phyloP scores from a whole-genome alignment of 345 rosid species.

The Corymbia maculata region DNA sequence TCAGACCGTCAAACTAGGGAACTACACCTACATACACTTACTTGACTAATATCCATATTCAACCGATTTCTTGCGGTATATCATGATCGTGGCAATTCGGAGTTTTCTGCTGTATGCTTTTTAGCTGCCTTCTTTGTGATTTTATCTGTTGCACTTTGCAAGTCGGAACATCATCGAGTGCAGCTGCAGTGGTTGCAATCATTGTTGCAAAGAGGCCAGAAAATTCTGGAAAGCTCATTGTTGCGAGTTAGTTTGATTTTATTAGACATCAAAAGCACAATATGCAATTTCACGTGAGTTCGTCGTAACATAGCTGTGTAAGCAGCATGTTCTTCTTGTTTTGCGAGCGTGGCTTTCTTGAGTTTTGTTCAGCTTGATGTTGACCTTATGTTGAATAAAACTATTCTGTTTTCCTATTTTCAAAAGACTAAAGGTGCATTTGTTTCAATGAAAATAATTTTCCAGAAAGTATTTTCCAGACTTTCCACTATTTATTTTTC shows the following conservation, averaged over 20 bases:
- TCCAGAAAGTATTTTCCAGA: too few species aligned
- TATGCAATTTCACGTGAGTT: background rate
- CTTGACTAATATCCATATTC: background rate
- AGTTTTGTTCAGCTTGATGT: background rate
- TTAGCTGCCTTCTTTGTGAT: background rate
- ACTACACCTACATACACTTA: background rate
- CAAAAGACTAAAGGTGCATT: too few species aligned
- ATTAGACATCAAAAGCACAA: background rate
- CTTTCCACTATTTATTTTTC: too few species aligned
- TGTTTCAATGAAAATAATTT: too few species aligned
- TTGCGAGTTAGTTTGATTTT: slow-evolving; percentile 17
- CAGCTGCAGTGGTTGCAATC: slow-evolving; percentile 49
- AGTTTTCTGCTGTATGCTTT: background rate
- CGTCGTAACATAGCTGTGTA: background rate
- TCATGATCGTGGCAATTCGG: background rate
- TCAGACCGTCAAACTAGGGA: background rate
- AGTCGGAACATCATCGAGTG: slow-evolving; percentile 53
- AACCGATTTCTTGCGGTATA: background rate
- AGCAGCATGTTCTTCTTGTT: background rate
- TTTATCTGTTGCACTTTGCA: background rate
- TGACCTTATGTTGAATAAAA: background rate
- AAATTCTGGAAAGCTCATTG: slow-evolving; percentile 60
- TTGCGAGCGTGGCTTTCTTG: background rate
- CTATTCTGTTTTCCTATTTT: background rate
- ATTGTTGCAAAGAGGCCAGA: slow-evolving; percentile 50